Percentiles rank a stretch among this genome's conserved stretches.
These are phyloP conservation scores for Ophiostoma fasciatum DNA, from an alignment of 2,329 filamentous ascomycete species.

Conservation along the genomic window DNA sequence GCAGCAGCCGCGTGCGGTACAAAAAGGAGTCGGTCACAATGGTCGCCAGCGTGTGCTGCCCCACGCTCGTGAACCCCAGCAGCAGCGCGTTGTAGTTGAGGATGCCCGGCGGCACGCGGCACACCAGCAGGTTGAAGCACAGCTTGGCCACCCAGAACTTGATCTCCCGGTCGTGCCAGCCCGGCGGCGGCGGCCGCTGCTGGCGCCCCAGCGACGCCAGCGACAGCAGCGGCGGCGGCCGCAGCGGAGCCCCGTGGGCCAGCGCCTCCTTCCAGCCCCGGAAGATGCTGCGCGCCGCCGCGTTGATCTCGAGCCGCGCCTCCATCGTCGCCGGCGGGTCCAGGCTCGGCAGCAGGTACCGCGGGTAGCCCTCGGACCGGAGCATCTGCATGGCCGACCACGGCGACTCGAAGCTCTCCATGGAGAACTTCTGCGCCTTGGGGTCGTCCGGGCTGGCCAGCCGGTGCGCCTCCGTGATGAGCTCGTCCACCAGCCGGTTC, in stretches of 20 bases:
- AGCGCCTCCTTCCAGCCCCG: too few species aligned
- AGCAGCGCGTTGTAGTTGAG: conserved; percentile 60
- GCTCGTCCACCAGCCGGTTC: conserved; percentile 17
- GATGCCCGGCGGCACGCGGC: conserved; percentile 45
- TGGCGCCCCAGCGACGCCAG: too few species aligned
- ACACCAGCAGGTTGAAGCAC: conserved; percentile 53
- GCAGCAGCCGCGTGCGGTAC: conserved; percentile 25
- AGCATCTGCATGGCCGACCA: conserved; percentile 19
- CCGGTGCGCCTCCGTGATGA: conserved; percentile 17
- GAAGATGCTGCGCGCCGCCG: conserved; percentile 15
- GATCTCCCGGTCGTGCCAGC: conserved; percentile 7
- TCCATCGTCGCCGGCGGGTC: conserved; percentile 10
- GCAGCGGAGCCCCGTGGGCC: too few species aligned
- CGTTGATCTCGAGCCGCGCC: conserved; percentile 14
- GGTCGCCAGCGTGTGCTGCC: conserved; percentile 34
- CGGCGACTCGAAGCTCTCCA: conserved; percentile 18
- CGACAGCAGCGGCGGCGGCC: too few species aligned
- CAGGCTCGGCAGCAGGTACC: conserved; percentile 15
- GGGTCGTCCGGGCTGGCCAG: conserved; percentile 12
- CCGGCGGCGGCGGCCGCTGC: not conserved
- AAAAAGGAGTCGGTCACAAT: conserved; percentile 38
- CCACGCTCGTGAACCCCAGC: conserved; percentile 41
- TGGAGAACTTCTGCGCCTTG: conserved; percentile 8
- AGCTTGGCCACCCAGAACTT: conserved; percentile 23
- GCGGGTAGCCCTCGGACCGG: conserved; percentile 20